Evolutionary conservation across 164 flowering plant genomes (phyloP).

Genomic region (Magnolia changhungtana): DNA sequence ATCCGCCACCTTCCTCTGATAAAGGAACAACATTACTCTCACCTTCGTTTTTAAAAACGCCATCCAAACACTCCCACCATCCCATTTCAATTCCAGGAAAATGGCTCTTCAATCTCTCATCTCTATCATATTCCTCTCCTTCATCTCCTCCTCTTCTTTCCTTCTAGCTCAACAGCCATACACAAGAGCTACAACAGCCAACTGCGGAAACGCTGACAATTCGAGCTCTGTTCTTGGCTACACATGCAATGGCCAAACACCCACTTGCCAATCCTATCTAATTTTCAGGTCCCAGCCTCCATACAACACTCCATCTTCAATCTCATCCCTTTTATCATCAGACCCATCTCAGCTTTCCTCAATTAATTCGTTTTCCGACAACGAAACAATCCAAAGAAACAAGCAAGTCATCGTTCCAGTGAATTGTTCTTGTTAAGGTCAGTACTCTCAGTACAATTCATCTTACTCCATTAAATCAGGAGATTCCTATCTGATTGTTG

Average conservation of each 20-base stretch:
- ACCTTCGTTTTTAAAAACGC: too few species aligned
- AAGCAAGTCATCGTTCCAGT: slow-evolving; percentile 66
- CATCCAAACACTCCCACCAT: too few species aligned
- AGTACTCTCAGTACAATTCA: slow-evolving; percentile 52
- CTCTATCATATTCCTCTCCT: slow-evolving; percentile 3
- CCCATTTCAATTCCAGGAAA: background rate
- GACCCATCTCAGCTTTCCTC: slow-evolving; percentile 45
- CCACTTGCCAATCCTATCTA: slow-evolving; percentile 52
- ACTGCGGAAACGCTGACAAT: slow-evolving; percentile 33
- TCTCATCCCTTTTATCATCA: slow-evolving; percentile 45
- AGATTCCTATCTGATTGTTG: slow-evolving; percentile 33
- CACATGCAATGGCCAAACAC: slow-evolving; percentile 48
- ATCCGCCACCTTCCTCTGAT: too few species aligned
- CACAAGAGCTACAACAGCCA: slow-evolving; percentile 22
- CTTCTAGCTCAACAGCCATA: slow-evolving; percentile 61
- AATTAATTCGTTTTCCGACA: slow-evolving; percentile 45
- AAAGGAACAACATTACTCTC: too few species aligned
- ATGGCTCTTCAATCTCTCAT: slow-evolving; percentile 22
- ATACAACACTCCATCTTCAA: slow-evolving; percentile 45
- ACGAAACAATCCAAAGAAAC: slow-evolving; percentile 28
- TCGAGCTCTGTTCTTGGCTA: slow-evolving; percentile 50
- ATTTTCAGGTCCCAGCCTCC: slow-evolving; percentile 54
- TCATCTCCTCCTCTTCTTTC: slow-evolving; percentile 20
- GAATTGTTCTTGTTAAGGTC: slow-evolving; percentile 70
- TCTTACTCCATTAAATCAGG: slow-evolving; percentile 27